These are phyloP conservation scores for Pholiota conissans DNA, from an alignment of 768 basidiomycete genomes.

Conservation along the genomic window DNA sequence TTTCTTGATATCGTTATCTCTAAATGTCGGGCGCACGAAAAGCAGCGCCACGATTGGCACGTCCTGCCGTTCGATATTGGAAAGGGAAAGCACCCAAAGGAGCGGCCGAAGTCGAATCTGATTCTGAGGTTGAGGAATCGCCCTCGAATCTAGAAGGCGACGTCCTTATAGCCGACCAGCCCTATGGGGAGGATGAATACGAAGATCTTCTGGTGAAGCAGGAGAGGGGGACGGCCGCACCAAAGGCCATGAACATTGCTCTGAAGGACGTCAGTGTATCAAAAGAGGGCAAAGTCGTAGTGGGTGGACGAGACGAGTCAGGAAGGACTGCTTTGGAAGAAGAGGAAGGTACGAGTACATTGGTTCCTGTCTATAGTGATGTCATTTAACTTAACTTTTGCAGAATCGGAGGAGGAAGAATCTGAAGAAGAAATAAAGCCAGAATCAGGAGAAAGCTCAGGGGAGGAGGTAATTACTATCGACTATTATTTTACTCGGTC, in stretches of 20 bases:
- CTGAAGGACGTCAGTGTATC: slow-evolving; percentile 83
- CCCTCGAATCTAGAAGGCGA: slow-evolving; percentile 44
- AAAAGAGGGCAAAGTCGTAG: slow-evolving; percentile 75
- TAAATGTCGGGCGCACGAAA: slow-evolving; percentile 46
- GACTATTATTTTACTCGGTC: slow-evolving; percentile 14
- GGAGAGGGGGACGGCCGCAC: slow-evolving; percentile 31
- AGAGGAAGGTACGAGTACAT: slow-evolving; percentile 24
- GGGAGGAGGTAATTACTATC: slow-evolving; percentile 41
- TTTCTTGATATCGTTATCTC: too few species aligned
- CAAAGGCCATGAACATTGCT: slow-evolving; percentile 68
- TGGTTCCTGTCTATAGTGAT: slow-evolving; percentile 3
- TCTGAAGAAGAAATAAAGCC: slow-evolving; percentile 48
- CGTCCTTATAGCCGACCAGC: slow-evolving; percentile 56
- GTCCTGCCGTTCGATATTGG: slow-evolving; percentile 85
- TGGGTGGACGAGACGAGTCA: slow-evolving; percentile 77
- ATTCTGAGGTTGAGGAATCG: slow-evolving; percentile 63
- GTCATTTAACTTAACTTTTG: slow-evolving; percentile 10
- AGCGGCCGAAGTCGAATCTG: slow-evolving; percentile 54
- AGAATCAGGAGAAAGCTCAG: slow-evolving; percentile 39
- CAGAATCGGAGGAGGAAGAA: slow-evolving; percentile 34
- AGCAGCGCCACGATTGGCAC: slow-evolving; percentile 73
- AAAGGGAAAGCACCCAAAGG: slow-evolving; percentile 89
- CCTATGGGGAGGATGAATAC: slow-evolving; percentile 41
- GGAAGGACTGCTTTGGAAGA: slow-evolving; percentile 69
- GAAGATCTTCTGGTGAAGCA: slow-evolving; percentile 47